These are phyloP conservation scores for Blastobotrys attinorum DNA, from an alignment of 805 yeast species.

Conservation along the genomic window DNA sequence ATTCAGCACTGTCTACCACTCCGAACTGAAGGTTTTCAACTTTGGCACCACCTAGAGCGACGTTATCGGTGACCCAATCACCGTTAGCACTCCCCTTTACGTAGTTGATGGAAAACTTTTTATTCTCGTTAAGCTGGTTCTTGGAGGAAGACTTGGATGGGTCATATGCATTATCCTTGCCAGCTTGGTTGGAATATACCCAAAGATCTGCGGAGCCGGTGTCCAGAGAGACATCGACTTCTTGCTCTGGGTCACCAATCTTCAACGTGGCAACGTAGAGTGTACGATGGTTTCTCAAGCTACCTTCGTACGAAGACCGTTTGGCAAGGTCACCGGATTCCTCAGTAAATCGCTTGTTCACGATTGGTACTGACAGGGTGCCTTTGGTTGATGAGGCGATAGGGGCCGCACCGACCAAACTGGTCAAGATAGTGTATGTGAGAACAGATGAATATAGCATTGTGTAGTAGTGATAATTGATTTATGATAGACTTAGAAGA, in stretches of 20 bases:
- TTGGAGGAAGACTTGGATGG: conserved; percentile 18
- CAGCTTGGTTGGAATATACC: conserved; percentile 31
- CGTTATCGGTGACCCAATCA: conserved; percentile 51
- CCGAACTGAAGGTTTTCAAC: conserved; percentile 28
- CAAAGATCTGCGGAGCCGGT: conserved; percentile 67
- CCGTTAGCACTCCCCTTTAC: conserved; percentile 40
- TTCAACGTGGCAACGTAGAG: conserved; percentile 11
- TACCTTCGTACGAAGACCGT: not conserved
- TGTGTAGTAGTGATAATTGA: too few species aligned
- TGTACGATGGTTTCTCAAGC: not conserved
- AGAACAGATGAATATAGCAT: too few species aligned
- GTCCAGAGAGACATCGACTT: conserved; percentile 46
- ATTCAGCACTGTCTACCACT: conserved; percentile 6
- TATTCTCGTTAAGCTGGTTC: conserved; percentile 13
- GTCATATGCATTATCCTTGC: conserved; percentile 3
- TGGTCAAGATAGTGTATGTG: not conserved
- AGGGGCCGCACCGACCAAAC: not conserved
- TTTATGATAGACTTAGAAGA: too few species aligned
- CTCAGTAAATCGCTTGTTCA: not conserved
- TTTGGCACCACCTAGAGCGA: conserved; percentile 39
- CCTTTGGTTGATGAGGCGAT: not conserved
- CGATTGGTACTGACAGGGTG: not conserved
- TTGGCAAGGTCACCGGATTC: not conserved
- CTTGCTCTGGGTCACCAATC: conserved; percentile 53
- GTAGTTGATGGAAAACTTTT: conserved; percentile 19